Evolutionary conservation across 768 basidiomycete species (phyloP).

Genomic region (Leucocoprinus leucothites): DNA sequence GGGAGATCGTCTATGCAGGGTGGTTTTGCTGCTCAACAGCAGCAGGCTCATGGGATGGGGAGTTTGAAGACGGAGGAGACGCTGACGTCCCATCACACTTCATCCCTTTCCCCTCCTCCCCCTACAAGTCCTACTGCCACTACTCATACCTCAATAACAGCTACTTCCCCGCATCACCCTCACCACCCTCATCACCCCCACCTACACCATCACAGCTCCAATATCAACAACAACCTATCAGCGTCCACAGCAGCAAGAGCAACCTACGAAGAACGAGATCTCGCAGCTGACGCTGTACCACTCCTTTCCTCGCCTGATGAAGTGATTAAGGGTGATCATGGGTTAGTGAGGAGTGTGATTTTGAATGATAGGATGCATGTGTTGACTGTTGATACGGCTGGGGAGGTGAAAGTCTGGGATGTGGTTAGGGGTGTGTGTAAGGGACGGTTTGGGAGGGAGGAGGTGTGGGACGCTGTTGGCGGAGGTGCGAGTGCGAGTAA

Average conservation of each 20-base stretch:
- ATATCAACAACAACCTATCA: conserved; percentile 29
- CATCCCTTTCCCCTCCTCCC: no score
- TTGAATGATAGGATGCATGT: conserved; percentile 90
- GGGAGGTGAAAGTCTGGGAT: conserved; percentile 92
- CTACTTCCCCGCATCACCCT: conserved; percentile 19
- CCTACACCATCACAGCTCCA: no score
- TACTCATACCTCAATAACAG: conserved; percentile 5
- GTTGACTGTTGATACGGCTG: conserved; percentile 84
- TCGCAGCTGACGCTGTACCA: conserved; percentile 74
- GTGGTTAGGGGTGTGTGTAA: conserved; percentile 74
- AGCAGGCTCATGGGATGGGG: no score
- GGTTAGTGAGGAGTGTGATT: conserved; percentile 77
- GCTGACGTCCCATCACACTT: no score
- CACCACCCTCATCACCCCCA: conserved; percentile 20
- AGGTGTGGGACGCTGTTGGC: conserved; percentile 57
- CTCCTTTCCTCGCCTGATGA: conserved; percentile 56
- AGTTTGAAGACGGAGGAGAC: no score
- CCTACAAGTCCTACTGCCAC: no score
- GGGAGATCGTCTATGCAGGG: no score
- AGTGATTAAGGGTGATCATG: conserved; percentile 71
- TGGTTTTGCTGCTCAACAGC: no score
- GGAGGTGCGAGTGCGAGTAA: conserved; percentile 4
- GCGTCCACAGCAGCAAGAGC: no score
- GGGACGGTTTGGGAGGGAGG: conserved; percentile 65
- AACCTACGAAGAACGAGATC: conserved; percentile 69